phyloP scores from a whole-genome alignment of 208 protist species.

The Trypanosoma platydactyli region DNA sequence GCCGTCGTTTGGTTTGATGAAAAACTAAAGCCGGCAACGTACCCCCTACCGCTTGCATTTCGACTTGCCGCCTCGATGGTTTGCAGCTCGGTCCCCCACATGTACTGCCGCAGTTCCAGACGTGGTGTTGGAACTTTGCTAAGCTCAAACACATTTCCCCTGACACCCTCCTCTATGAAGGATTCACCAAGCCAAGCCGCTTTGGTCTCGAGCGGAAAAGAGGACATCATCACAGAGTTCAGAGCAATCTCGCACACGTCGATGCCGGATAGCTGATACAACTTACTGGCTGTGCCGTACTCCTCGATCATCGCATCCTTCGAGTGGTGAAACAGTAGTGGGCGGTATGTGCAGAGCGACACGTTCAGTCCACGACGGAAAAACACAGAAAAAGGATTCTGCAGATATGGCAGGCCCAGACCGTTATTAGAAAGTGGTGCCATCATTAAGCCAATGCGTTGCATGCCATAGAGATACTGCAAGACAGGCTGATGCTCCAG shows the following conservation, averaged over 20 bases:
- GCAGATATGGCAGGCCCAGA: conserved; percentile 92
- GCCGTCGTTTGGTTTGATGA: not conserved
- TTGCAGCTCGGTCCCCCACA: conserved; percentile 64
- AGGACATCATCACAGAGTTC: conserved; percentile 83
- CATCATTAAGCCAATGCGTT: conserved; percentile 96
- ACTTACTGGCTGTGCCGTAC: conserved; percentile 71
- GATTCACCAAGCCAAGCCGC: conserved; percentile 68
- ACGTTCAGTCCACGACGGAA: conserved; percentile 95
- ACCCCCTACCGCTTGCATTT: not conserved
- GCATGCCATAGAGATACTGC: conserved; percentile 98
- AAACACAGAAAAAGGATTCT: conserved; percentile 93
- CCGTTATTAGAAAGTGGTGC: conserved; percentile 96
- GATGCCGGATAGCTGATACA: conserved; percentile 67
- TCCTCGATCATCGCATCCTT: conserved; percentile 82
- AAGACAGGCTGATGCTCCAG: conserved; percentile 92
- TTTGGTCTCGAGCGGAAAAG: conserved; percentile 64
- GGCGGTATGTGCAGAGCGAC: conserved; percentile 93
- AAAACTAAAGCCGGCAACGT: conserved; percentile 5
- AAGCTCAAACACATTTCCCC: conserved; percentile 59
- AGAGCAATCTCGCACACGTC: conserved; percentile 87
- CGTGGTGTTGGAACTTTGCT: conserved; percentile 71
- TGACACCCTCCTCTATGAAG: conserved; percentile 52
- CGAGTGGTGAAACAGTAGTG: conserved; percentile 95
- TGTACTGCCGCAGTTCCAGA: conserved; percentile 66
- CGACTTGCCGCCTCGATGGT: conserved; percentile 25